Evolutionary conservation across 345 rosid genomes (phyloP).

Genomic region (Salix exigua): DNA sequence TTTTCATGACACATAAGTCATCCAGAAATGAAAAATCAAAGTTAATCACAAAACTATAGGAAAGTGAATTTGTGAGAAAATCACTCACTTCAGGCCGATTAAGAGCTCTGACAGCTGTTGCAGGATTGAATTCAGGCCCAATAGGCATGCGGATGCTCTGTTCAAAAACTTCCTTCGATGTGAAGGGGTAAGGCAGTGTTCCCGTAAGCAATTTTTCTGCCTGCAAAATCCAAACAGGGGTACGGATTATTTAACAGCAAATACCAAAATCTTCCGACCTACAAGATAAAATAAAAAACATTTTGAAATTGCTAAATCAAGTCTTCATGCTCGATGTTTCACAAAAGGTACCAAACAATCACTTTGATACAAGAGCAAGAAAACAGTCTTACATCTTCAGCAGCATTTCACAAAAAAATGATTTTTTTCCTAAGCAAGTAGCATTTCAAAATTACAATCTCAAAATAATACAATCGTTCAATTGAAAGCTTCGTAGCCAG

Average conservation of each 20-base stretch:
- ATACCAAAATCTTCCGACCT: not conserved
- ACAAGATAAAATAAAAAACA: not conserved
- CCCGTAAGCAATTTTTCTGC: conserved; percentile 71
- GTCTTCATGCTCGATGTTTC: not conserved
- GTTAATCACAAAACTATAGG: not conserved
- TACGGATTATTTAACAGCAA: not conserved
- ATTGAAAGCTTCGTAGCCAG: not conserved
- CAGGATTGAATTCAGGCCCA: conserved; percentile 90
- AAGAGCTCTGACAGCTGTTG: conserved; percentile 58
- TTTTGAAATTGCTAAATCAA: not conserved
- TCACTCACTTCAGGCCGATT: conserved; percentile 71
- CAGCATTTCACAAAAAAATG: not conserved
- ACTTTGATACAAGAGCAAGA: not conserved
- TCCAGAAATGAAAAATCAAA: not conserved
- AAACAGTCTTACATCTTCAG: not conserved
- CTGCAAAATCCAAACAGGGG: conserved; percentile 37
- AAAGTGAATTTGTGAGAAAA: not conserved
- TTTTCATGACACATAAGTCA: not conserved
- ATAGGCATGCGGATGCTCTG: conserved; percentile 86
- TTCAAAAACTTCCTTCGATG: conserved; percentile 73
- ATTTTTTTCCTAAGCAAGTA: not conserved
- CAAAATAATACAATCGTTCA: not conserved
- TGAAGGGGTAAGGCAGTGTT: conserved; percentile 74
- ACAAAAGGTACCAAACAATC: not conserved
- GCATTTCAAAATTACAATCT: not conserved